phyloP scores from a whole-genome alignment of 2,329 filamentous ascomycete genomes.

The Botrytis sinoallii region DNA sequence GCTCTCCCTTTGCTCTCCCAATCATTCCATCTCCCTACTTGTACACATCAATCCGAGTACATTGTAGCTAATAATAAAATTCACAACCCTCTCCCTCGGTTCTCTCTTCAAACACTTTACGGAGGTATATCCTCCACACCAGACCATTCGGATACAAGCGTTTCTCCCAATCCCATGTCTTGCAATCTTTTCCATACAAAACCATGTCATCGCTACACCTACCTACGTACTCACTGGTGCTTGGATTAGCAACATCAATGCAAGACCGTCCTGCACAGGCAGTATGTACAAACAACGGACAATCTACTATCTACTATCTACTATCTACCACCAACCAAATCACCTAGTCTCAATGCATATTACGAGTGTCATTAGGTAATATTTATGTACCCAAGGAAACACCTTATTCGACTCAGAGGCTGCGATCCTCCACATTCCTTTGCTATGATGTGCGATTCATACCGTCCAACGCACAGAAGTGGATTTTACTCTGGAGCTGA shows the following conservation, averaged over 20 bases:
- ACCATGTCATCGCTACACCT: slow-evolving; percentile 6
- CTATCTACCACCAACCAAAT: slow-evolving; percentile 10
- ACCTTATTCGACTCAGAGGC: background rate
- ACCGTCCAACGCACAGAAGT: background rate
- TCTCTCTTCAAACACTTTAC: background rate
- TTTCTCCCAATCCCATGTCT: background rate
- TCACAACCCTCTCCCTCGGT: background rate
- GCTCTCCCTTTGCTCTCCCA: background rate
- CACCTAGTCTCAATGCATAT: background rate
- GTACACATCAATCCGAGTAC: background rate
- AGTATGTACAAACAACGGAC: background rate
- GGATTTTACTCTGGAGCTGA: background rate
- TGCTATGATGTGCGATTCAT: background rate
- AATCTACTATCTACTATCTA: background rate
- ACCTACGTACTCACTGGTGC: background rate
- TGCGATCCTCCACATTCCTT: background rate
- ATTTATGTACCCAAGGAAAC: background rate
- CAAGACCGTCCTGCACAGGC: background rate
- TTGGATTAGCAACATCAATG: background rate
- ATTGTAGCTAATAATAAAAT: background rate
- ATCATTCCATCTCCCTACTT: background rate
- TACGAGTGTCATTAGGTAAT: background rate
- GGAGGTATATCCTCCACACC: background rate
- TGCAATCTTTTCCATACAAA: background rate
- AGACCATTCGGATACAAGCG: background rate